Percentiles rank a stretch among this genome's conserved stretches.
These are phyloP conservation scores for Globisporangium uncinulatum DNA, from an alignment of 352 stramenopile species.

Conservation along the genomic window DNA sequence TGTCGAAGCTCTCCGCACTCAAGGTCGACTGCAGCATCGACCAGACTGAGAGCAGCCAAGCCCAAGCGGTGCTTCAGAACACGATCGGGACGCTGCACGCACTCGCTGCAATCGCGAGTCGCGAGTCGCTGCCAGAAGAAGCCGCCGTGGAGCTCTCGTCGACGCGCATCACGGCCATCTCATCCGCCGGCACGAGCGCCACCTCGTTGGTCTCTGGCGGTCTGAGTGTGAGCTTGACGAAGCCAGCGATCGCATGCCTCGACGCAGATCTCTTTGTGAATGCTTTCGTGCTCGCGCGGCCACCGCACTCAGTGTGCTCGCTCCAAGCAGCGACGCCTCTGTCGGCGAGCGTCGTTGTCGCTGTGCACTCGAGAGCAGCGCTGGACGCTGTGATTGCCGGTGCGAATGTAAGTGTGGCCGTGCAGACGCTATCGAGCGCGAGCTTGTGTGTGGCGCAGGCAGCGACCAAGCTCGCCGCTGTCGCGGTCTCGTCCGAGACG, in stretches of 20 bases:
- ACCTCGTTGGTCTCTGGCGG: neutral
- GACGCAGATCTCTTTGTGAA: conserved; percentile 41
- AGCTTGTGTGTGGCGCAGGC: conserved; percentile 35
- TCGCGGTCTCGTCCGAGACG: neutral
- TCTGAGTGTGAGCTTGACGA: conserved; percentile 43
- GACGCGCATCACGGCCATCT: conserved; percentile 24
- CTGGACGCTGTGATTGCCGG: conserved; percentile 17
- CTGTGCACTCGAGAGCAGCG: conserved; percentile 32
- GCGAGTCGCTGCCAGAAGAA: conserved; percentile 40
- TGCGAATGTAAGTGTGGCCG: conserved; percentile 12
- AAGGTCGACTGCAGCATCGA: conserved; percentile 7
- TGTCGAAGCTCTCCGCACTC: neutral
- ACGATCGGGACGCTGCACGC: conserved; percentile 45
- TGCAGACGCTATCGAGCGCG: conserved; percentile 25
- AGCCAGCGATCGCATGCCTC: conserved; percentile 34
- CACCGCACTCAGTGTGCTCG: conserved; percentile 35
- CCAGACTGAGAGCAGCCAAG: conserved; percentile 14
- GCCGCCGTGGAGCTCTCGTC: conserved; percentile 22
- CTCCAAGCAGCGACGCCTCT: conserved; percentile 35
- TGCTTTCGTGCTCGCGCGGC: conserved; percentile 28
- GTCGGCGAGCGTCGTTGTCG: conserved; percentile 37
- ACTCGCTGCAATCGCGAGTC: conserved; percentile 42
- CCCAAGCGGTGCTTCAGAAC: conserved; percentile 20
- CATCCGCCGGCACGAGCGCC: conserved; percentile 26
- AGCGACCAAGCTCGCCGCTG: conserved; percentile 9